phyloP scores from a whole-genome alignment of 2,329 filamentous ascomycete species.

The Alternaria arbusti region DNA sequence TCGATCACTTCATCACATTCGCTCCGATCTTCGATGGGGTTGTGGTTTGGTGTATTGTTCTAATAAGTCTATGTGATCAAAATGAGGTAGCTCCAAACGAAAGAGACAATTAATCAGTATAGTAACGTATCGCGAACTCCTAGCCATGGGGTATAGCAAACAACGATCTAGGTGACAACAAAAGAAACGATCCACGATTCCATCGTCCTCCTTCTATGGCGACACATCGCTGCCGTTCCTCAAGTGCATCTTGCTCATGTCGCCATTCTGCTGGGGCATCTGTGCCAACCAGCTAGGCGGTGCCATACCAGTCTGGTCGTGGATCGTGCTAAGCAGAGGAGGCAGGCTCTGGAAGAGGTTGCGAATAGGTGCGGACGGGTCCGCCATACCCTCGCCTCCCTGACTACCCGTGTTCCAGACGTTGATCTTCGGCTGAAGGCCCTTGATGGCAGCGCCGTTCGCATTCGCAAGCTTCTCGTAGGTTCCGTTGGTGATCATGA shows the following conservation, averaged over 20 bases:
- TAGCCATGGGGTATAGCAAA: constrained; percentile 15
- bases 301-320: constrained; percentile 85
- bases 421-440: constrained; percentile 86
- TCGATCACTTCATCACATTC: background rate
- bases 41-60: background rate
- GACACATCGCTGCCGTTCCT: constrained; percentile 35
- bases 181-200: background rate
- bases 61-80: background rate
- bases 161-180: constrained; percentile 1
- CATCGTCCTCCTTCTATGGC: constrained; percentile 1
- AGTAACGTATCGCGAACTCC: constrained; percentile 1
- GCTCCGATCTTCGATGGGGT: background rate
- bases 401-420: constrained; percentile 81
- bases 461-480: constrained; percentile 79
- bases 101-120: background rate
- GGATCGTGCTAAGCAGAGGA: constrained; percentile 81
- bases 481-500: constrained; percentile 85
- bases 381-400: constrained; percentile 53
- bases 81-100: background rate
- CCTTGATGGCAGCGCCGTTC: constrained; percentile 76
- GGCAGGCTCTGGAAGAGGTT: constrained; percentile 87
- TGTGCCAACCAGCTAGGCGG: constrained; percentile 75
- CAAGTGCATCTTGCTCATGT: constrained; percentile 28
- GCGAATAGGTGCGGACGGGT: constrained; percentile 69
- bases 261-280: constrained; percentile 51